These are phyloP conservation scores for Aspergillus thermomutatus DNA, from an alignment of 2,329 filamentous ascomycete genomes.

Conservation along the genomic window DNA sequence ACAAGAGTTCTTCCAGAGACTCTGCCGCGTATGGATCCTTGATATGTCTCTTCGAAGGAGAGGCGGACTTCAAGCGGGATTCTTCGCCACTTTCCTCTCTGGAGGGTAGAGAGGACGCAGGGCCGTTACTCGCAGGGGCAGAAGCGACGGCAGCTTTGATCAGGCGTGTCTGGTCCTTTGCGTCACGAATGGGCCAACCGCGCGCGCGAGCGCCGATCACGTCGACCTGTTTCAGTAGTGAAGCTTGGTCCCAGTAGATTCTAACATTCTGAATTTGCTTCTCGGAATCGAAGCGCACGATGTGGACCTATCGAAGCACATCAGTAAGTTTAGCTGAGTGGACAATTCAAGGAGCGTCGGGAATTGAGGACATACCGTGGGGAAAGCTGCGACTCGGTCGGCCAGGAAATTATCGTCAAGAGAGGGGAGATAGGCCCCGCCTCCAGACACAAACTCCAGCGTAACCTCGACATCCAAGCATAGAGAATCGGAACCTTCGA, in stretches of 20 bases:
- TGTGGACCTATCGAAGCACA: slow-evolving; percentile 64
- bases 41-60: slow-evolving; percentile 40
- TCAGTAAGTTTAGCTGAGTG: not conserved
- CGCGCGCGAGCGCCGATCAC: slow-evolving; percentile 85
- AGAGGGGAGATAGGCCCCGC: slow-evolving; percentile 80
- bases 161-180: slow-evolving; percentile 75
- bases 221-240: slow-evolving; percentile 87
- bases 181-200: slow-evolving; percentile 93
- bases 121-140: slow-evolving; percentile 10
- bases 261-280: slow-evolving; percentile 84
- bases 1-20: slow-evolving; percentile 70
- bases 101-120: slow-evolving; percentile 15
- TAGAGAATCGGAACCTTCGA: slow-evolving; percentile 69
- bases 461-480: slow-evolving; percentile 77
- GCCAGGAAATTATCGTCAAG: slow-evolving; percentile 93
- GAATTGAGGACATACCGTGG: slow-evolving; percentile 63
- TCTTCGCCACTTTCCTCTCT: slow-evolving; percentile 16
- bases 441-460: slow-evolving; percentile 75
- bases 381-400: slow-evolving; percentile 73
- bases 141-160: slow-evolving; percentile 55
- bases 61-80: slow-evolving; percentile 17
- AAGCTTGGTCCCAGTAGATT: slow-evolving; percentile 91
- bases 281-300: slow-evolving; percentile 75
- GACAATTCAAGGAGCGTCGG: not conserved
- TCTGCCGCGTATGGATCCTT: slow-evolving; percentile 43